These are phyloP conservation scores for Stagonosporopsis vannaccii DNA, from an alignment of 2,329 filamentous ascomycete genomes.

Conservation along the genomic window DNA sequence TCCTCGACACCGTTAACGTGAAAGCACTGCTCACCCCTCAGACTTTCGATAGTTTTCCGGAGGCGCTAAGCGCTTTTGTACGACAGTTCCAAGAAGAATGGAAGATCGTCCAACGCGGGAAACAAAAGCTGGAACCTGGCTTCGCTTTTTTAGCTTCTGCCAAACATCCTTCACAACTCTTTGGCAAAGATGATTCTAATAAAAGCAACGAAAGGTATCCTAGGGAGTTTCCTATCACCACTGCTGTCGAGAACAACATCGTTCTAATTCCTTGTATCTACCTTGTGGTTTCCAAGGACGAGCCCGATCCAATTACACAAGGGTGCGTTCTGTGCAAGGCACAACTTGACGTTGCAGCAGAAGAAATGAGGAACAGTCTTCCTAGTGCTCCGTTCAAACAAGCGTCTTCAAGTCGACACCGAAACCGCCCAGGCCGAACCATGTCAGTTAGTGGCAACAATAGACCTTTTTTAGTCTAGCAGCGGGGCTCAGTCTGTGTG, in stretches of 20 bases:
- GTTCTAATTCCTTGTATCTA: not conserved
- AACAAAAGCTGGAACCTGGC: not conserved
- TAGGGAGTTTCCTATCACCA: not conserved
- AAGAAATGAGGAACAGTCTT: not conserved
- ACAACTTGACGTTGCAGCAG: not conserved
- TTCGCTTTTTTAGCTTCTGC: not conserved
- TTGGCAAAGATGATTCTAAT: not conserved
- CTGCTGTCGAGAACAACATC: not conserved
- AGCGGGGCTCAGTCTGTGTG: too few relatives aligned
- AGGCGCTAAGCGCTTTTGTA: not conserved
- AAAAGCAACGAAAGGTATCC: not conserved
- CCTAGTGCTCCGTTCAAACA: not conserved
- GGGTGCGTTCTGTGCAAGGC: not conserved
- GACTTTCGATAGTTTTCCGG: not conserved
- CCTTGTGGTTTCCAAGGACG: not conserved
- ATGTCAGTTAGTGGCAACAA: not conserved
- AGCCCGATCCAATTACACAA: not conserved
- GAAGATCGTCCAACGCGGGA: not conserved
- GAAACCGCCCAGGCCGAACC: not conserved
- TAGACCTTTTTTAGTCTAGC: not conserved
- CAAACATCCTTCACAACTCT: not conserved
- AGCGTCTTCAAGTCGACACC: not conserved
- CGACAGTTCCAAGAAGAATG: not conserved
- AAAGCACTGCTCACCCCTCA: not conserved
- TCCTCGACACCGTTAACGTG: not conserved